Evolutionary conservation across 352 stramenopile genomes (phyloP).

Genomic region (Peronospora farinosa): DNA sequence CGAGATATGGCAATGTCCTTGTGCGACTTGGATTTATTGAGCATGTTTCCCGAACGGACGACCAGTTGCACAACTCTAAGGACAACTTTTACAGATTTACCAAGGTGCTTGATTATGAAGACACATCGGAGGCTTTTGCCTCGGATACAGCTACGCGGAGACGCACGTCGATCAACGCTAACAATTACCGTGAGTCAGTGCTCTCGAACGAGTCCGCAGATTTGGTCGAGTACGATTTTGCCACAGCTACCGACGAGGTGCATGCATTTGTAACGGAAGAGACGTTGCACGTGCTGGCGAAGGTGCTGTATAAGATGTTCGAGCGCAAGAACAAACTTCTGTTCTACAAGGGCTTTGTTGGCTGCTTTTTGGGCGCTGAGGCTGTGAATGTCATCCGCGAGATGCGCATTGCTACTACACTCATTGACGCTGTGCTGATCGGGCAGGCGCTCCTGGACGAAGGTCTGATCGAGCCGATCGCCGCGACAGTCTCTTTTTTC

Average conservation of each 20-base stretch:
- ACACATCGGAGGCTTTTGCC: slow-evolving; percentile 26
- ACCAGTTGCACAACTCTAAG: slow-evolving; percentile 78
- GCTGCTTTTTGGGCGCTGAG: slow-evolving; percentile 78
- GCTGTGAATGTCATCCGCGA: slow-evolving; percentile 80
- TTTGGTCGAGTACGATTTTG: slow-evolving; percentile 69
- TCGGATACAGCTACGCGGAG: slow-evolving; percentile 26
- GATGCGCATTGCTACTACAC: slow-evolving; percentile 53
- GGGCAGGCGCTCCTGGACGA: slow-evolving; percentile 76
- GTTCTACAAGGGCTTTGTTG: slow-evolving; percentile 80
- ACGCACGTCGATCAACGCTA: slow-evolving; percentile 52
- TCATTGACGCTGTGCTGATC: slow-evolving; percentile 80
- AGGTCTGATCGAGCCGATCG: slow-evolving; percentile 70
- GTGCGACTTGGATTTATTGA: slow-evolving; percentile 80
- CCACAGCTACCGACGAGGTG: slow-evolving; percentile 65
- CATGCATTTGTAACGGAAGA: slow-evolving; percentile 82
- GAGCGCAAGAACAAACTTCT: slow-evolving; percentile 86
- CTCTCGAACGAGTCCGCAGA: slow-evolving; percentile 52
- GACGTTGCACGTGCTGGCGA: slow-evolving; percentile 48
- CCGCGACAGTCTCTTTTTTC: slow-evolving; percentile 62
- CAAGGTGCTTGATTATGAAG: slow-evolving; percentile 54
- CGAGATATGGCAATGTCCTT: slow-evolving; percentile 71
- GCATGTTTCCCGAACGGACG: slow-evolving; percentile 66
- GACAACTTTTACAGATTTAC: slow-evolving; percentile 86
- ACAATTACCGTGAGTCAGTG: slow-evolving; percentile 71
- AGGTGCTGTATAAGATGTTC: slow-evolving; percentile 75